These are phyloP conservation scores for Rosa persica DNA, from an alignment of 306 rosid species.

Conservation along the genomic window DNA sequence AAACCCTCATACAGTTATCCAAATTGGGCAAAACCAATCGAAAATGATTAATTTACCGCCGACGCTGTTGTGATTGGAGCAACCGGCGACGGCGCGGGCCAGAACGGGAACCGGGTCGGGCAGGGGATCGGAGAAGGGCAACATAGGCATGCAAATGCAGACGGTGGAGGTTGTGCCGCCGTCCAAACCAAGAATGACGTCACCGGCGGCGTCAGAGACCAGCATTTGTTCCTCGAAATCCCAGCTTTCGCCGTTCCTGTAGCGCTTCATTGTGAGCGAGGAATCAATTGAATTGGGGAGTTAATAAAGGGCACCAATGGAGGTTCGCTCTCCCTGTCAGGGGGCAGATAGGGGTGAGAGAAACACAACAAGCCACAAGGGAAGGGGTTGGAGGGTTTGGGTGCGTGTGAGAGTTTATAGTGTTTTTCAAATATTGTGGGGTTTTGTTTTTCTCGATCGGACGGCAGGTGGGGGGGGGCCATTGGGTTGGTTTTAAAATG, in stretches of 20 bases:
- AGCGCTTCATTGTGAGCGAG: slow-evolving; percentile 47
- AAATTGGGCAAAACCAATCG: neutral
- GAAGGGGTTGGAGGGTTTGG: neutral
- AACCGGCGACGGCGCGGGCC: slow-evolving; percentile 83
- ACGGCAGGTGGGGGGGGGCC: slow-evolving; percentile 5
- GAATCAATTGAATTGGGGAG: neutral
- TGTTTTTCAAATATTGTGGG: neutral
- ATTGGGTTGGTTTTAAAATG: neutral
- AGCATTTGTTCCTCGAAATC: slow-evolving; percentile 66
- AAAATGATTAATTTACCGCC: slow-evolving; percentile 52
- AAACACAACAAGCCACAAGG: slow-evolving; percentile 13
- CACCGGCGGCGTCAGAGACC: slow-evolving; percentile 31
- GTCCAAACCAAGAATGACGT: slow-evolving; percentile 72
- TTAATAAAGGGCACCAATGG: slow-evolving; percentile 2
- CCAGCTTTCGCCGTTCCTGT: slow-evolving; percentile 78
- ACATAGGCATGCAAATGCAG: slow-evolving; percentile 74
- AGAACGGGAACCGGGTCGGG: slow-evolving; percentile 65
- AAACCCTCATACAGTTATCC: neutral
- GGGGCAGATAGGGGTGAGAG: neutral
- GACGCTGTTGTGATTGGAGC: slow-evolving; percentile 91
- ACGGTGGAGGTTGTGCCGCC: slow-evolving; percentile 91
- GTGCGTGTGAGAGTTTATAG: neutral
- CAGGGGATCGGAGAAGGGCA: slow-evolving; percentile 47
- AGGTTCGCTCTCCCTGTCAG: neutral
- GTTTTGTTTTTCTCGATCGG: slow-evolving; percentile 6